Base-by-base conservation (phyloP, 108 stramenopile species). In the Pseudonitzschia multiseries region DNA sequence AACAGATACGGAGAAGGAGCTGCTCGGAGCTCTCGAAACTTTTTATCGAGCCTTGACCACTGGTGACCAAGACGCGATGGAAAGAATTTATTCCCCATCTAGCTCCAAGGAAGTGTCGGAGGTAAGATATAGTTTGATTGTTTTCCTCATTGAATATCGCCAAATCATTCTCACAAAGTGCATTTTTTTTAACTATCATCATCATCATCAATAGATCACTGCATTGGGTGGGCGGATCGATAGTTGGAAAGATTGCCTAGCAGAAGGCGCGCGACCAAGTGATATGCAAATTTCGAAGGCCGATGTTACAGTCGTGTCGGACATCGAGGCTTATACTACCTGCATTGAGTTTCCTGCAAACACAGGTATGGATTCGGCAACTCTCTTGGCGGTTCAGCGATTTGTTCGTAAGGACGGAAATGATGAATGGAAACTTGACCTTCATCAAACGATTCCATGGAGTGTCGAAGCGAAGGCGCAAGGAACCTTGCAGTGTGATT, bases 361-460 rank as follows among this genome's bases (percentile, higher is more conserved):
- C 56, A 57, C 63, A 41, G 82, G 80, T 28, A 56, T 82, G 40
- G 87, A 82, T 33, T 68, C 72, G 13, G 86, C 89, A 13, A 36
- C 26, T 22, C 73, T 93, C 13, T 72, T 93, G 54, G 92, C 92
- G 22, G 67, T 87, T 14, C 92, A 93, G 73, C 57, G 81, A 59
- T 93, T 89, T 86, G 63, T 53, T 43, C 78, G 85, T 41, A 68
- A 65, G 29, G 65, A 59, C 32, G 64, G 50, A 0, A 27, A 74
- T 12, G 81, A 80, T 32, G 27, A 81, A 17, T 93, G 92, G 92
- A 89, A 84, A 57, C 77, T 93, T 22, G 78, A 76, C 29, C 63
- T 89, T 32, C 92, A 93, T 71, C 89, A 93, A 67, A 93, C 89
- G 0, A 93, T 93, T 61, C 92, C 92, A 2, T 93, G 92, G 92